Base-by-base conservation (phyloP, 2,329 filamentous ascomycete genomes). In the Verticillium isaacii region DNA sequence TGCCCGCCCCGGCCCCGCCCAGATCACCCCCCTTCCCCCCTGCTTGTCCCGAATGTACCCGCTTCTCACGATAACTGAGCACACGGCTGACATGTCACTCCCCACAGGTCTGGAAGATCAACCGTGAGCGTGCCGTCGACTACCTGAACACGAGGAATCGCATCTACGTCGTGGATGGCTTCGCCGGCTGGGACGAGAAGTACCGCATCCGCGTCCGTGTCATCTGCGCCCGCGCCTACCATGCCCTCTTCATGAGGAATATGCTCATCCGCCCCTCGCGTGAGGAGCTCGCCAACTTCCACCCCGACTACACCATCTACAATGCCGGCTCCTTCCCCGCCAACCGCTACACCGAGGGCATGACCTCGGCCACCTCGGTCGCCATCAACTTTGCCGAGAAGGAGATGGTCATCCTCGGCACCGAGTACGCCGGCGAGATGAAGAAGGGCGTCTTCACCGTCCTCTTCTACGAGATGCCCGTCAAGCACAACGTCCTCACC, bases 381-480 rank as follows among this genome's bases (percentile, higher is more conserved):
- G 90, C 95, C 69, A 96, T 99, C 84, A 99, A 99, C 88, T 99
- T 99, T 72, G 91, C 90, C 74, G 93, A 97, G 75, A 97, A 97
- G 89, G 95, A 99, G 86, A 99, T 99, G 95, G 95, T 99, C 70
- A 99, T 99, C 76, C 89, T 99, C 62, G 95, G 95, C 77, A 99
- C 95, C 39, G 95, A 99, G 82, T 99, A 99, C 74, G 95, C 95
- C 62, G 94, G 94, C 72, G 91, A 94, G 82, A 94, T 95, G 91
- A 97, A 97, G 84, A 97, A 97, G 85, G 93, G 95, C 71, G 87
- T 99, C 78, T 99, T 99, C 86, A 99, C 95, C 57, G 93, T 99
- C 58, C 89, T 99, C 76, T 99, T 97, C 87, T 99, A 98, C 84
- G 95, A 99, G 85, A 99, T 98, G 93, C 95, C 95, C 65, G 92